Base-by-base conservation (phyloP, 2,329 filamentous ascomycete genomes). In the Alternaria gaisen region DNA sequence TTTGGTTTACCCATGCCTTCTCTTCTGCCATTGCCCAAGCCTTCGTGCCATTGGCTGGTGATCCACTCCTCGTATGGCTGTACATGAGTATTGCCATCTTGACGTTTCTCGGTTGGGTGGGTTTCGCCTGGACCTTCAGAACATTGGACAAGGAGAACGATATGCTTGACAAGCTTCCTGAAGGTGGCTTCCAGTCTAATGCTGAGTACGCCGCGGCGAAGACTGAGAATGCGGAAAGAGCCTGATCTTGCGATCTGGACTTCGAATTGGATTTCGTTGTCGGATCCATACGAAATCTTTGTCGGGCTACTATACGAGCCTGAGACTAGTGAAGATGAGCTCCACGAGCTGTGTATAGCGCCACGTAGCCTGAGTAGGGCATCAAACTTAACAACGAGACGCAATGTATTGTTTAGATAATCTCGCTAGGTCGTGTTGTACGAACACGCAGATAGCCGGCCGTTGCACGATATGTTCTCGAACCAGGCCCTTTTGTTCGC, bases 1-100 rank as follows among this genome's bases (percentile, higher is more conserved):
- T 70, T 40, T 74, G 72, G 56, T 76, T 77, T 60, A 75, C 71
- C 36, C 65, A 71, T n/a, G 72, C 72, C 2, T 75, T 78, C 28
- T 71, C 67, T 1, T 69, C 68, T 5, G 69, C 68, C 2, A 62
- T 72, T 42, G 65, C 65, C 0, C 68, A 69, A 22, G 69, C 68
- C 1, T 67, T 72, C 11, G 67, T 70, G 2, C 69, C 69, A 1
- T 54, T 72, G 42, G 64, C 63, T 5, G 59, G 52, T 11, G 69
- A 72, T 38, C 70, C 69, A 8, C 48, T 72, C 4, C 53, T 70
- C 12, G 70, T 72, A 10, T 71, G 69, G 68, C 20, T 70, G 54
- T 77, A 77, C 56, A 69, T 66, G 18, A 63, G 65, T 3, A 74
- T 77, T 53, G 72, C 75, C 11, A 70, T 77, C 36, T 56, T 77